Percentiles rank a stretch among this genome's conserved stretches.
These are phyloP conservation scores for Oryza glaberrima DNA, from an alignment of 176 grass and related monocot genomes.

Conservation along the genomic window DNA sequence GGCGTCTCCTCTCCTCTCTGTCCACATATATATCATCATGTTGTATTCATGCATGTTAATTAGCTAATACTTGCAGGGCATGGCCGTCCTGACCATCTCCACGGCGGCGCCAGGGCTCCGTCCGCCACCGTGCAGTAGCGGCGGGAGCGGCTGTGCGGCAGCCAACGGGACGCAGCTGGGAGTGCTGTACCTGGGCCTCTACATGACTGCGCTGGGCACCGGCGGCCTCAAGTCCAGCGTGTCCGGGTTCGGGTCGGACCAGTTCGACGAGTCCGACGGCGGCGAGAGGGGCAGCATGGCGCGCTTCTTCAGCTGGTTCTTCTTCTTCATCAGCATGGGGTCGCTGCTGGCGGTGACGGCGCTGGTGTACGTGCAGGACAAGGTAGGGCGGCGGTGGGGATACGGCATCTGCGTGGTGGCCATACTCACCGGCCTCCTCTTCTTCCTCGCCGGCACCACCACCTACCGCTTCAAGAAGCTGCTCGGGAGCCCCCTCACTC, in stretches of 20 bases:
- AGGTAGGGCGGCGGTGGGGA: slow-evolving; percentile 47
- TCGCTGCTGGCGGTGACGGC: slow-evolving; percentile 57
- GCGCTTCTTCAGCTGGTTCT: slow-evolving; percentile 74
- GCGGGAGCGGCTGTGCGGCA: slow-evolving; percentile 22
- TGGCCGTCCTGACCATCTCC: slow-evolving; percentile 62
- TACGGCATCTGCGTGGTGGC: slow-evolving; percentile 51
- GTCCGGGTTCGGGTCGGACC: slow-evolving; percentile 81
- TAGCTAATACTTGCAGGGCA: slow-evolving; percentile 34
- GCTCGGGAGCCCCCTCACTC: slow-evolving; percentile 50
- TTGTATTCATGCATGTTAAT: too few relatives aligned
- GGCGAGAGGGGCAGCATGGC: slow-evolving; percentile 51
- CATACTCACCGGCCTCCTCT: slow-evolving; percentile 34
- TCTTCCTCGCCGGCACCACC: slow-evolving; percentile 50
- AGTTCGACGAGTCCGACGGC: slow-evolving; percentile 69
- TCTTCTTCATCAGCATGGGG: slow-evolving; percentile 61
- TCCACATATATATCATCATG: too few relatives aligned
- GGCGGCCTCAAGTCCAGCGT: slow-evolving; percentile 89
- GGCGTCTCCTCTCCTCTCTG: too few relatives aligned
- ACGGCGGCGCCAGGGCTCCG: slow-evolving; percentile 58
- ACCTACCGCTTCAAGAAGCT: slow-evolving; percentile 69
- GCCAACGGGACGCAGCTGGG: slow-evolving; percentile 50
- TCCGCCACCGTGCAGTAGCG: slow-evolving; percentile 39
- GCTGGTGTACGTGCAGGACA: slow-evolving; percentile 61
- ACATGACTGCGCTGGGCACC: slow-evolving; percentile 77
- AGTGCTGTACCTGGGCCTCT: slow-evolving; percentile 76